Evolutionary conservation across 2,329 filamentous ascomycete species (phyloP).

Genomic region (Metarhizium sp.): DNA sequence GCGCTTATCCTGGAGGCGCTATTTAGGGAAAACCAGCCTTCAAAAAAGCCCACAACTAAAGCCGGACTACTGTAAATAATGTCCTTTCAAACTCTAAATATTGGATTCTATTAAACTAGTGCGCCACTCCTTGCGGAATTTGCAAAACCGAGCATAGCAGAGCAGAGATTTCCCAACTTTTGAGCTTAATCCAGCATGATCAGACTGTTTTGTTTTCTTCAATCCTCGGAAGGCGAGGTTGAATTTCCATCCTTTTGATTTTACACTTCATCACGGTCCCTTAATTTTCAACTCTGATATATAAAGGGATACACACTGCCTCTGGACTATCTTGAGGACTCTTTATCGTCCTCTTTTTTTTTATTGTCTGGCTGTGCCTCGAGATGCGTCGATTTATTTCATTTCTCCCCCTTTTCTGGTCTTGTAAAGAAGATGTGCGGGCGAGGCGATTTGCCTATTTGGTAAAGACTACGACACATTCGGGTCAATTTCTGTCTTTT

Average conservation of each 20-base stretch:
- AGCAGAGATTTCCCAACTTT: not conserved
- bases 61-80: not conserved
- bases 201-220: not conserved
- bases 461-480: not conserved
- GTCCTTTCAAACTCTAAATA: not conserved
- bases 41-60: not conserved
- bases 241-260: not conserved
- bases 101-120: not conserved
- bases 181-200: constrained; percentile 1
- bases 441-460: not conserved
- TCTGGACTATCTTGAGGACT: not conserved
- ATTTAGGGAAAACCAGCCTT: not conserved
- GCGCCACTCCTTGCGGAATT: not conserved
- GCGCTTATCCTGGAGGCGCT: constrained; percentile 36
- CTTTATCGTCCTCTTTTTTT: not conserved
- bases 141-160: not conserved
- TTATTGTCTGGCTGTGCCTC: not conserved
- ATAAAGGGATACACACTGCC: not conserved
- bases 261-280: constrained; percentile 1
- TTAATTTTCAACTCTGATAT: not conserved
- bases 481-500: not conserved
- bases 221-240: not conserved
- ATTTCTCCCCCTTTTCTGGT: not conserved
- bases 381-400: not conserved
- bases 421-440: not conserved